Evolutionary conservation across 352 stramenopile species (phyloP).

Genomic region (Globisporangium ultimum): DNA sequence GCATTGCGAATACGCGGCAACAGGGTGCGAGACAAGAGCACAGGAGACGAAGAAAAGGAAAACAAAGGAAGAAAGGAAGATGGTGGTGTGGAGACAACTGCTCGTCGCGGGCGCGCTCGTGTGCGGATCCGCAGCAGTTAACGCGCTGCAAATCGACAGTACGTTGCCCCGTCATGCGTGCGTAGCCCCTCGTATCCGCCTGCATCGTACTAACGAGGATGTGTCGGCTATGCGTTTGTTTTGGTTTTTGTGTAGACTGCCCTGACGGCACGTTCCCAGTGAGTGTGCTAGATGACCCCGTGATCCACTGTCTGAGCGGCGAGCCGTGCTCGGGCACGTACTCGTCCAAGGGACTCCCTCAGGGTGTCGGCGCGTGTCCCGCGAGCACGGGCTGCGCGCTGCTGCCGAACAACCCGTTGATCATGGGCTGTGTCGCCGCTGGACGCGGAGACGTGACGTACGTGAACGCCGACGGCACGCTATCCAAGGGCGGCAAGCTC

Average conservation of each 20-base stretch:
- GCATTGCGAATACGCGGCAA: too few relatives aligned
- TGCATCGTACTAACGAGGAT: slow-evolving; percentile 2
- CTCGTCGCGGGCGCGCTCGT: slow-evolving; percentile 8
- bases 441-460: slow-evolving; percentile 60
- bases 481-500: slow-evolving; percentile 43
- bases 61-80: slow-evolving; percentile 5
- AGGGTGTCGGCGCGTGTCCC: slow-evolving; percentile 54
- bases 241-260: slow-evolving; percentile 45
- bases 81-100: slow-evolving; percentile 12
- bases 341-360: slow-evolving; percentile 34
- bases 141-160: slow-evolving; percentile 17
- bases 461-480: slow-evolving; percentile 64
- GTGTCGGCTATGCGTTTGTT: background rate
- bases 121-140: background rate
- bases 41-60: background rate
- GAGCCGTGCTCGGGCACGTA: slow-evolving; percentile 64
- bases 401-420: slow-evolving; percentile 45
- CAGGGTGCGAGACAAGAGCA: background rate
- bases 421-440: slow-evolving; percentile 62
- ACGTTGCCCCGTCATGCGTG: background rate
- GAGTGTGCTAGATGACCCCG: slow-evolving; percentile 55
- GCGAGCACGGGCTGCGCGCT: slow-evolving; percentile 50
- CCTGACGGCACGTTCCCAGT: slow-evolving; percentile 44
- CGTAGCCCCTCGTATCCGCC: background rate
- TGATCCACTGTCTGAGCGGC: slow-evolving; percentile 48